Base-by-base conservation (phyloP, 768 basidiomycete genomes). In the Xerocomus brunneocitrinus region DNA sequence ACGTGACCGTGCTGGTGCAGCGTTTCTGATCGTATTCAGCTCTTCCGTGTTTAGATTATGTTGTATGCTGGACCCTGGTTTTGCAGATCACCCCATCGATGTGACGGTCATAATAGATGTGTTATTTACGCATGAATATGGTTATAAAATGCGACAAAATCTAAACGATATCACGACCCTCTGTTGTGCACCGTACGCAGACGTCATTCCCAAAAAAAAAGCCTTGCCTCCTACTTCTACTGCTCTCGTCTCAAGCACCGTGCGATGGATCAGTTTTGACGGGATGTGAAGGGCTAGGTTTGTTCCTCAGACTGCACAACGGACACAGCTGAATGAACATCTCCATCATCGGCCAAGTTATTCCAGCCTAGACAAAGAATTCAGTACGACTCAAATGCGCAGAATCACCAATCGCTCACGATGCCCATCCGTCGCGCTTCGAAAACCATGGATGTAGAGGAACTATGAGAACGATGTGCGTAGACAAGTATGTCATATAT, bases 321-420 rank as follows among this genome's bases (percentile, higher is more conserved):
- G 85, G 85, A 59, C 85, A 87, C 39, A 85, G 67, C 31, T 76
- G 77, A 38, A 76, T 72, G 67, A 87, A 87, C 35, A 81, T 76
- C 64, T 87, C 85, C 5, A 80, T 76, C 82, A 87, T 87, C 4
- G 85, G 82, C 84, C 84, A 87, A 8, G 85, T 86, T 50, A 87
- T 78, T 24, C 74, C 74, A 27, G 83, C 78, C 85, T 87, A 42
- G n/a, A n/a, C 38, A 47, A 40, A 54, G 22, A 54, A 30, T 32
- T 54, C 25, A 53, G 41, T 50, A 46, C 49, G 48, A 31, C n/a
- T 9, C n/a, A 32, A 49, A 47, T 46, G 13, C 5, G 5, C 10
- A 5, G 47, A 40, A 55, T 9, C 27, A 34, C 8, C 35, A 48
- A 52, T 31, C 27, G 72, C 83, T 69, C 61, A 87, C 85, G 55